phyloP scores from a whole-genome alignment of 2,329 filamentous ascomycete genomes.

The Orbilia oligospora region DNA sequence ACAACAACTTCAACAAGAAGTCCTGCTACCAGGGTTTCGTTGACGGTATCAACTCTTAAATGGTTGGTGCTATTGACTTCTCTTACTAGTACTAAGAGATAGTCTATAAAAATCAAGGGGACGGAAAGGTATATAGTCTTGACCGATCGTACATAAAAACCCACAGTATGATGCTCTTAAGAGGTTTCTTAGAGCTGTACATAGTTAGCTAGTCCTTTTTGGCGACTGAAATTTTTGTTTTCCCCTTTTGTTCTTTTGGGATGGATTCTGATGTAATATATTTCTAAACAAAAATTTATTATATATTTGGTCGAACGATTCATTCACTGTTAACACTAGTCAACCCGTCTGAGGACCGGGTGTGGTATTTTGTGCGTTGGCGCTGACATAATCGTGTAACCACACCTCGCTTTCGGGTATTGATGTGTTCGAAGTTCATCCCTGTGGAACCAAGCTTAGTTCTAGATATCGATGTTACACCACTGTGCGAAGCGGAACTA shows the following conservation, averaged over 20 bases:
- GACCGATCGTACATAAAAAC: constrained; percentile 41
- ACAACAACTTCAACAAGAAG: constrained; percentile 71
- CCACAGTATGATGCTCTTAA: constrained; percentile 33
- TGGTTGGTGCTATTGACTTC: not conserved
- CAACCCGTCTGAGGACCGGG: not conserved
- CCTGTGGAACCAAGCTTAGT: not conserved
- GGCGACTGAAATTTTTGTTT: not conserved
- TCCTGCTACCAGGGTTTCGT: constrained; percentile 70
- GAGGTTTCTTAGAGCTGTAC: constrained; percentile 43
- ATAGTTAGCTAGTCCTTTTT: constrained; percentile 18
- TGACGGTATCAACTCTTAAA: constrained; percentile 66
- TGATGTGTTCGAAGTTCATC: not conserved
- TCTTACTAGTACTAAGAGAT: constrained; percentile 2
- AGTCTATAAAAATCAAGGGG: not conserved
- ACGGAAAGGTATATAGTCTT: constrained; percentile 3
- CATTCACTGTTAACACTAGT: not conserved
- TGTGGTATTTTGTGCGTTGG: constrained; percentile 13
- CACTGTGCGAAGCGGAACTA: not conserved
- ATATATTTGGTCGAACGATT: not conserved
- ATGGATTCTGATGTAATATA: constrained; percentile 35
- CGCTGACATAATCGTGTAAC: constrained; percentile 15
- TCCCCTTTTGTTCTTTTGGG: not conserved
- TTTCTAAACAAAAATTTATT: constrained; percentile 28
- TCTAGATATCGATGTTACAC: not conserved
- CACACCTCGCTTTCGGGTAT: not conserved